phyloP scores from a whole-genome alignment of 352 stramenopile genomes.

The Pythium plurisporium region DNA sequence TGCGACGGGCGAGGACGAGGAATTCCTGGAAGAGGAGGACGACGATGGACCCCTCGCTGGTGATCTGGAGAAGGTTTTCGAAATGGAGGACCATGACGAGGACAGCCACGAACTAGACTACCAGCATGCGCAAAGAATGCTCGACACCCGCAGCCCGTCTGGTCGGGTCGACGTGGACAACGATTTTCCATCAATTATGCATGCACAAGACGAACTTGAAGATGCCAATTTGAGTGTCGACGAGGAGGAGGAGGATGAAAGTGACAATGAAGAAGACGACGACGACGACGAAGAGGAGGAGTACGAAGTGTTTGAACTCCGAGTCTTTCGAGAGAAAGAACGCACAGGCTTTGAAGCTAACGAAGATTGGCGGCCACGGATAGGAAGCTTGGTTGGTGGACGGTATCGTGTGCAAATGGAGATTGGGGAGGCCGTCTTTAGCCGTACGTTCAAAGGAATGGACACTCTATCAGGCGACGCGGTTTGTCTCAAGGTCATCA shows the following conservation, averaged over 20 bases:
- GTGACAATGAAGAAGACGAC: conserved; percentile 12
- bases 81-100: conserved; percentile 31
- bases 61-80: conserved; percentile 47
- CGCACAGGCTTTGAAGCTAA: conserved; percentile 79
- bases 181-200: neutral
- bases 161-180: neutral
- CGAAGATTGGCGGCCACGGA: conserved; percentile 62
- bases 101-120: neutral
- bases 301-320: conserved; percentile 68
- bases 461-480: conserved; percentile 60
- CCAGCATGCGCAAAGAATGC: neutral
- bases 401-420: conserved; percentile 62
- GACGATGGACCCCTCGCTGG: conserved; percentile 24
- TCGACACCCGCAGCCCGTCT: neutral
- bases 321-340: conserved; percentile 73
- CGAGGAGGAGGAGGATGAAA: conserved; percentile 28
- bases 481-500: conserved; percentile 98
- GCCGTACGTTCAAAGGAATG: conserved; percentile 73
- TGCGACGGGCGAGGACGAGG: conserved; percentile 61
- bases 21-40: conserved; percentile 37
- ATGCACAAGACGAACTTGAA: neutral
- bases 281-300: conserved; percentile 27
- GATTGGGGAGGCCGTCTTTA: conserved; percentile 84
- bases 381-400: conserved; percentile 49
- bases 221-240: conserved; percentile 23